Conservation (phyloP, 352 stramenopile genomes). For the Pythium biforme region DNA sequence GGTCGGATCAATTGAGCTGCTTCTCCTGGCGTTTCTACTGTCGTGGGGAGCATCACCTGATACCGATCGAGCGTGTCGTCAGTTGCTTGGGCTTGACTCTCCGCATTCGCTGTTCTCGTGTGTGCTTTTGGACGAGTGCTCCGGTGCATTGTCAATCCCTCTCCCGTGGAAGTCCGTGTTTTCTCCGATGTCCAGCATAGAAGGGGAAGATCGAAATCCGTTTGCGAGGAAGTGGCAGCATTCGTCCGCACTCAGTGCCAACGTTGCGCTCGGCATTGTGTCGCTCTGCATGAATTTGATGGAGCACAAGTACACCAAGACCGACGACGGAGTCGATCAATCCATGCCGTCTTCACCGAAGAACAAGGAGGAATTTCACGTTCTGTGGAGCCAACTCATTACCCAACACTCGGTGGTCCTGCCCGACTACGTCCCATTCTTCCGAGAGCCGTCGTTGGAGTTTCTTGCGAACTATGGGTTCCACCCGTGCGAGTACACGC, state of each 20-base stretch:
- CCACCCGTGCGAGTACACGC: slow-evolving; percentile 71
- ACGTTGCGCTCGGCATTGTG: slow-evolving; percentile 63
- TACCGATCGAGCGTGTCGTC: slow-evolving; percentile 61
- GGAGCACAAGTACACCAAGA: slow-evolving; percentile 66
- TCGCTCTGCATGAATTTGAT: slow-evolving; percentile 83
- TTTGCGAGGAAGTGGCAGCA: slow-evolving; percentile 75
- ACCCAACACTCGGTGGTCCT: slow-evolving; percentile 83
- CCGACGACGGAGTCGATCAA: slow-evolving; percentile 9
- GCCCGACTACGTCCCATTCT: slow-evolving; percentile 64
- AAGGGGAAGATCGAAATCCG: slow-evolving; percentile 19
- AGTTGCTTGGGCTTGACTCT: slow-evolving; percentile 53
- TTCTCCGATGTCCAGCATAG: slow-evolving; percentile 5
- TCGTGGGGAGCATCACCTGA: slow-evolving; percentile 67
- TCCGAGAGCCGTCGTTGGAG: slow-evolving; percentile 71
- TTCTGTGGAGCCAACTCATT: slow-evolving; percentile 85
- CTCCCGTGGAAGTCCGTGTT: slow-evolving; percentile 51
- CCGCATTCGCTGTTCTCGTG: slow-evolving; percentile 63
- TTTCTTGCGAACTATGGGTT: slow-evolving; percentile 75
- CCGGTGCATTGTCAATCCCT: slow-evolving; percentile 67
- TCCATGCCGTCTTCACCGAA: slow-evolving; percentile 32
- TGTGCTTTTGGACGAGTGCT: slow-evolving; percentile 51
- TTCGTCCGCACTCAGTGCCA: slow-evolving; percentile 65
- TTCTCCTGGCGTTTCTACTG: slow-evolving; percentile 71
- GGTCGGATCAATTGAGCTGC: slow-evolving; percentile 66
- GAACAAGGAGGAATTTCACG: slow-evolving; percentile 84